Evolutionary conservation across 2,329 filamentous ascomycete species (phyloP).

Genomic region (Trichoderma atrobrunneum): DNA sequence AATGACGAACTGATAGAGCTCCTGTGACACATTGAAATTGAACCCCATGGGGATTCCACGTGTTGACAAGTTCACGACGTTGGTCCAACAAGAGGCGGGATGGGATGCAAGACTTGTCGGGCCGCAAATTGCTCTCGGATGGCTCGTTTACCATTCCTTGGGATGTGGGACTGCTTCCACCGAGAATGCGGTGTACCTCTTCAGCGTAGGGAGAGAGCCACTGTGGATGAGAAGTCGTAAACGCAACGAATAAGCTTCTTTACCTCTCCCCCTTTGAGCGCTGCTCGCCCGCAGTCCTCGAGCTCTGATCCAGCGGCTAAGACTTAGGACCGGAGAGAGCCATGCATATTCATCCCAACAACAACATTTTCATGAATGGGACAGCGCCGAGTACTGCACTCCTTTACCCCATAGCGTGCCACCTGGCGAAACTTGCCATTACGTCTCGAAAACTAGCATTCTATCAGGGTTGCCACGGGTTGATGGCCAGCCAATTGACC

Average conservation of each 20-base stretch:
- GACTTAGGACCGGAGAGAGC: neutral
- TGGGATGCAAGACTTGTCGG: neutral
- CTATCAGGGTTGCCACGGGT: neutral
- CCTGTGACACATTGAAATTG: slow-evolving; percentile 8
- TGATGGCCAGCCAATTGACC: neutral
- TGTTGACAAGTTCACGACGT: slow-evolving; percentile 11
- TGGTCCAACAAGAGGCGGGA: neutral
- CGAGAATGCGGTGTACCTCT: neutral
- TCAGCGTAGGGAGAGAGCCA: neutral
- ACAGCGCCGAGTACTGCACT: neutral
- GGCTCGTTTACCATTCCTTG: neutral
- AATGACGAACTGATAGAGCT: neutral
- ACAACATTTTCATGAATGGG: neutral
- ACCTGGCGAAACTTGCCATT: slow-evolving; percentile 4
- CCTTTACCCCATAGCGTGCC: neutral
- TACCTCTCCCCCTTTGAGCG: neutral
- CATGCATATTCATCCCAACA: neutral
- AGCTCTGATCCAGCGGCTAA: neutral
- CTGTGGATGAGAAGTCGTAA: neutral
- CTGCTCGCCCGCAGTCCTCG: neutral
- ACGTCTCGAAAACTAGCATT: slow-evolving; percentile 11
- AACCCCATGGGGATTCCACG: slow-evolving; percentile 17
- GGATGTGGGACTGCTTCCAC: neutral
- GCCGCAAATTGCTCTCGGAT: neutral
- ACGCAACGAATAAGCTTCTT: neutral